phyloP scores from a whole-genome alignment of 179 eudicot species.

The Heliamphora pulchella region DNA sequence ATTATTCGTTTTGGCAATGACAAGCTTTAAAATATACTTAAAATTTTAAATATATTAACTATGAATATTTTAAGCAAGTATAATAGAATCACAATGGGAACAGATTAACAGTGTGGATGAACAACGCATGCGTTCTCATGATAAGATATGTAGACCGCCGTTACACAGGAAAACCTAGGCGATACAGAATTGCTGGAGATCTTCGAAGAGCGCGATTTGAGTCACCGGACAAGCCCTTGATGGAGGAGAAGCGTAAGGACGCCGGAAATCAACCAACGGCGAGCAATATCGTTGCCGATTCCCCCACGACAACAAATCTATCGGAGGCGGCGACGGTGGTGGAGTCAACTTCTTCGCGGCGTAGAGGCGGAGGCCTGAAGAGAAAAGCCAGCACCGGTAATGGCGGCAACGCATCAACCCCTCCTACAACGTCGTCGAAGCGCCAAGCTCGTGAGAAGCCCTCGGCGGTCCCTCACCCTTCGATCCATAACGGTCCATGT shows the following conservation, averaged over 20 bases:
- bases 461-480: constrained; percentile 35
- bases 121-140: neutral
- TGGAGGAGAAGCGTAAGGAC: constrained; percentile 72
- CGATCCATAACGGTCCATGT: constrained; percentile 77
- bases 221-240: constrained; percentile 24
- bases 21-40: too few species aligned
- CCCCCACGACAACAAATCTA: constrained; percentile 26
- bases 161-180: neutral
- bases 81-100: too few species aligned
- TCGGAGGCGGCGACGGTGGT: constrained; percentile 26
- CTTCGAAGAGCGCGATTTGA: neutral
- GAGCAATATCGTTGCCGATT: constrained; percentile 5
- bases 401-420: constrained; percentile 25
- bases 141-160: neutral
- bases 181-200: neutral
- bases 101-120: neutral
- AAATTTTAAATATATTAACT: too few species aligned
- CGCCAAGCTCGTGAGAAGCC: constrained; percentile 70
- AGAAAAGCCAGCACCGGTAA: constrained; percentile 46
- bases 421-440: constrained; percentile 53
- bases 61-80: too few species aligned
- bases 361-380: constrained; percentile 62
- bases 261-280: constrained; percentile 40
- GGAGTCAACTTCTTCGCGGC: constrained; percentile 50
- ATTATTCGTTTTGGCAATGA: too few species aligned